Base-by-base conservation (phyloP, 352 stramenopile species). In the Lagenidium sp. region DNA sequence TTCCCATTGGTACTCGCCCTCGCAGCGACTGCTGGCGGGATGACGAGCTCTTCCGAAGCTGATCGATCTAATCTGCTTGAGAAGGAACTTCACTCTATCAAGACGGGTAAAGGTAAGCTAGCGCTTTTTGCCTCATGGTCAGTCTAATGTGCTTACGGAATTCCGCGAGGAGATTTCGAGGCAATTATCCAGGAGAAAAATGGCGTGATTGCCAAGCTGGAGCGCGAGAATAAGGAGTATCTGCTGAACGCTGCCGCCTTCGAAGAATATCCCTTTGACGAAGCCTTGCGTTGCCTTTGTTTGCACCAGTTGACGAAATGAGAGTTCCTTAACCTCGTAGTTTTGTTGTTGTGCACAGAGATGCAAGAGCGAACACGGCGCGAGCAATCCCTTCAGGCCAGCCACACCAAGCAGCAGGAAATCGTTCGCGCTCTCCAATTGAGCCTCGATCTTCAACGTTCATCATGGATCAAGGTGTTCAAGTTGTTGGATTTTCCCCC, bases 261-360 rank as follows among this genome's bases (percentile, higher is more conserved):
- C 41, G 78, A 91, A 88, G 73, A 90, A 85, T 85, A 85, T 88
- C 74, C 68, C 82, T 73, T 64, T 52, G n/a, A n/a, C 41, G n/a
- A n/a, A n/a, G n/a, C n/a, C n/a, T n/a, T n/a, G n/a, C n/a, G n/a
- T n/a, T n/a, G n/a, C n/a, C n/a, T n/a, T n/a, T n/a, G n/a, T n/a
- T n/a, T n/a, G n/a, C 36, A 56, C 29, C 5, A 36, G 37, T 43
- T 24, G 10, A 16, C 19, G 4, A 22, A 43, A 25, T 26, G 29
- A 10, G 19, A 10, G 21, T n/a, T 16, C 65, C 66, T 84, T 88
- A 79, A 85, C 73, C 52, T 65, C 52, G 34, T 19, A 6, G n/a
- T 42, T 50, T 62, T 52, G 22, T 20, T 45, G 46, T 50, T 61
- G 36, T 74, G 40, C 64, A 86, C 71, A 47, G 77, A 89, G 62